These are phyloP conservation scores for Hypomyces rosellus DNA, from an alignment of 2,329 filamentous ascomycete genomes.

Conservation along the genomic window DNA sequence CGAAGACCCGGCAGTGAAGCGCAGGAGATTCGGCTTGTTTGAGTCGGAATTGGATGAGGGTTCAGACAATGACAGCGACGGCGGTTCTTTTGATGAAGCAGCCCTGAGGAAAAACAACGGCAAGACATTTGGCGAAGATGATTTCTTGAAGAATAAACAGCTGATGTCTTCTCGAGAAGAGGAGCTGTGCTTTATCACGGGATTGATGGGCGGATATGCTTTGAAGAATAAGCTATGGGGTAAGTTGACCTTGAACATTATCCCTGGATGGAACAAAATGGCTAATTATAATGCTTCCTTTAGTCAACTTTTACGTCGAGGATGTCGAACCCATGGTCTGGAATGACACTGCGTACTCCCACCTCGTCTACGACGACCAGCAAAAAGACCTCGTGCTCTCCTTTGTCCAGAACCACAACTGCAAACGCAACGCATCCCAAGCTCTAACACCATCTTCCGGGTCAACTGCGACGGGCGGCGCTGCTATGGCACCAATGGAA, in stretches of 20 bases:
- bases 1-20: constrained; percentile 23
- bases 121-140: constrained; percentile 25
- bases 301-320: constrained; percentile 32
- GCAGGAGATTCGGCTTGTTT: background rate
- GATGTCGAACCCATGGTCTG: constrained; percentile 36
- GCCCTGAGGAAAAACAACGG: constrained; percentile 10
- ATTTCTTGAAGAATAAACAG: constrained; percentile 32
- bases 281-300: background rate
- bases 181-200: constrained; percentile 36
- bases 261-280: background rate
- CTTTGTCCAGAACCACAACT: constrained; percentile 39
- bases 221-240: constrained; percentile 42
- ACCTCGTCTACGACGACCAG: constrained; percentile 41
- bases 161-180: constrained; percentile 32
- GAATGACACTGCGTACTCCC: constrained; percentile 40
- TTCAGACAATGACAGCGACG: constrained; percentile 1
- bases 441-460: constrained; percentile 6
- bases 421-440: constrained; percentile 6
- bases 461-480: constrained; percentile 1
- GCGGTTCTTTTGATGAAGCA: constrained; percentile 3
- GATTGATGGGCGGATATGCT: constrained; percentile 37
- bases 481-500: constrained; percentile 19
- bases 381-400: constrained; percentile 42
- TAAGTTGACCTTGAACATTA: constrained; percentile 18
- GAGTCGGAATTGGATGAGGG: background rate